Evolutionary conservation across 1,284 basidiomycete species (phyloP), one percentile per base, ranked within the genome.

Genomic region (Boletus hoseneyae): DNA sequence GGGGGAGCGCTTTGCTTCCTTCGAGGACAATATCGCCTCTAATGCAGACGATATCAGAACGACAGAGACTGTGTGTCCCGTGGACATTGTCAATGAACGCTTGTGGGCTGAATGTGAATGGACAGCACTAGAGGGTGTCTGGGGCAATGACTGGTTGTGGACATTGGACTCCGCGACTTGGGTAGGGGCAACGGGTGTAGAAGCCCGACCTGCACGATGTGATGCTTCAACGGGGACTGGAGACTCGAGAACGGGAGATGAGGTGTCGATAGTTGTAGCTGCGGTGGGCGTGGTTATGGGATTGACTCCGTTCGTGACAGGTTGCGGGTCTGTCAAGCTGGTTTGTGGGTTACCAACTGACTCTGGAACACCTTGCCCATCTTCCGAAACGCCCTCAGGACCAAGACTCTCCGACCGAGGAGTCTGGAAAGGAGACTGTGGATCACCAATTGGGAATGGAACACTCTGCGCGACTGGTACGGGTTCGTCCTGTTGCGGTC

Each of bases 21-120:
- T 91, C 0, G 93, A 94, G 13, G 85, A 77, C 39, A 87, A 82
- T 64, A 98, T 94, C 2, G 83, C 82, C 63, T 97, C 92, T 52
- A 97, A 73, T 1, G 95, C 93, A 9, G 90, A 87, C 5, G 88
- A 84, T 62, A 98, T 87, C 42, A 91, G 74, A 33, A 90, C 85
- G 21, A 83, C 77, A 5, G 88, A 90, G 29, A 90, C 85, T 7
- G 78, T 83, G 58, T 80, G 78, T 9, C 87, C 86, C 62, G 76
- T 79, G 9, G 84, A 82, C 45, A 88, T 78, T 18, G 88, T 90
- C 57, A 90, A 67, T 11, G 86, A 87, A 34, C 85, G 80, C 54
- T 70, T 69, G 49, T 80, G 79, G 4, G 57, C 54, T 5, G 59
- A 47, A 25, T 51, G 50, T 27, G 63, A 36, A 43, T 52, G 48